Evolutionary conservation across 495 filamentous ascomycete genomes (phyloP).

Genomic region (Aspergillus incahuasiensis): DNA sequence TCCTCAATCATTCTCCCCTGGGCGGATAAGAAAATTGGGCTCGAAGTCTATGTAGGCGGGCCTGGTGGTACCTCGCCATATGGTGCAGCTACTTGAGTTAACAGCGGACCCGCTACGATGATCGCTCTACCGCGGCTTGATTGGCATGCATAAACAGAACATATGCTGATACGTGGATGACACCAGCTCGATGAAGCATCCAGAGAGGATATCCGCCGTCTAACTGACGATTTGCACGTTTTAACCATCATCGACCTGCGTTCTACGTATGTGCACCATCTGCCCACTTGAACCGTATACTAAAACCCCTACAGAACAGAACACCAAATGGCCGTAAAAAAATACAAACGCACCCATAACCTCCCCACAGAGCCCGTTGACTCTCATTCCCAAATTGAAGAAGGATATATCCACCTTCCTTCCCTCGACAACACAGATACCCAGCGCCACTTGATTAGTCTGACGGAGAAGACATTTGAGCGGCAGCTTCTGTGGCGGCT

Average conservation of each 20-base stretch:
- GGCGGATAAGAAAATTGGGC: too few relatives aligned
- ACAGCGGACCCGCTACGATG: too few relatives aligned
- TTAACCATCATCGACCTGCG: slow-evolving; percentile 72
- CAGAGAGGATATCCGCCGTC: slow-evolving; percentile 51
- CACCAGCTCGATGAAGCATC: slow-evolving; percentile 62
- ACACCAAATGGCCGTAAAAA: slow-evolving; percentile 63
- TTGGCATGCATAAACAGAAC: background rate
- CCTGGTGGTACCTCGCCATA: too few relatives aligned
- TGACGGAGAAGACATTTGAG: slow-evolving; percentile 71
- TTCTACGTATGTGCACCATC: slow-evolving; percentile 50
- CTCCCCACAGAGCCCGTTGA: background rate
- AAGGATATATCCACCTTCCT: slow-evolving; percentile 3
- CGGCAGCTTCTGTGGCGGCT: slow-evolving; percentile 61
- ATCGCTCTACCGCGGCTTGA: background rate
- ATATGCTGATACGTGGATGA: background rate
- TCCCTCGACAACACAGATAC: slow-evolving; percentile 18
- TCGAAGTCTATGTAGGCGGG: too few relatives aligned
- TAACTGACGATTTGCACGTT: slow-evolving; percentile 60
- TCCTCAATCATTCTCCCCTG: too few relatives aligned
- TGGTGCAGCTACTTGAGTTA: too few relatives aligned
- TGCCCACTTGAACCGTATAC: background rate
- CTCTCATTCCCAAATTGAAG: slow-evolving; percentile 14
- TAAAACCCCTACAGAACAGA: slow-evolving; percentile 52
- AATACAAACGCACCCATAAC: slow-evolving; percentile 34
- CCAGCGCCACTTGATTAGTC: slow-evolving; percentile 57